These are phyloP conservation scores for Ogataea trehaloabstinens DNA, from an alignment of 805 yeast species.

Conservation along the genomic window DNA sequence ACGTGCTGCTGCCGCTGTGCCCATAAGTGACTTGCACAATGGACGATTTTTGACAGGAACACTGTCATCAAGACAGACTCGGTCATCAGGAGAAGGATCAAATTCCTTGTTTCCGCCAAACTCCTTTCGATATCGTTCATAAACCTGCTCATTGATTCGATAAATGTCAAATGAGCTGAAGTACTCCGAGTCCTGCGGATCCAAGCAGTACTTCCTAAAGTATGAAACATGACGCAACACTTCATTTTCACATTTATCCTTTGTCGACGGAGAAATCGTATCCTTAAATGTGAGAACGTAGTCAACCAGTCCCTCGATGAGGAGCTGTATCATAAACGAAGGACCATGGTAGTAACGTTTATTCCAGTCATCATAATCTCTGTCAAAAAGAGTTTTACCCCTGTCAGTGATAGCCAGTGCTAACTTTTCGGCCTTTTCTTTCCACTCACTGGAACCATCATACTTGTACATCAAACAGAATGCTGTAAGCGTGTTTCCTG, in stretches of 20 bases:
- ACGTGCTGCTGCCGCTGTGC: conserved; percentile 66
- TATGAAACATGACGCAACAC: conserved; percentile 53
- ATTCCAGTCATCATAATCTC: conserved; percentile 52
- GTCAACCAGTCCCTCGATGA: conserved; percentile 68
- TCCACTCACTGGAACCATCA: conserved; percentile 53
- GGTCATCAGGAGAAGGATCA: conserved; percentile 52
- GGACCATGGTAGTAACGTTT: conserved; percentile 65
- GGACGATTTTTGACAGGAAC: conserved; percentile 28
- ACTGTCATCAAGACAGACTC: conserved; percentile 40
- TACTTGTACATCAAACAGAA: conserved; percentile 47
- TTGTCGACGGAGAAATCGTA: conserved; percentile 34
- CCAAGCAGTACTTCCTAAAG: conserved; percentile 56
- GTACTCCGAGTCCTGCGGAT: conserved; percentile 58
- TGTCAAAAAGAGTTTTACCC: conserved; percentile 55
- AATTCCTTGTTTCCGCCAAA: conserved; percentile 55
- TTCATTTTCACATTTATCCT: conserved; percentile 37
- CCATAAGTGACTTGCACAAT: conserved; percentile 47
- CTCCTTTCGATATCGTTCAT: conserved; percentile 47
- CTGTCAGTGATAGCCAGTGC: conserved; percentile 61
- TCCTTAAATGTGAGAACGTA: conserved; percentile 50
- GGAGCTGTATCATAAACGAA: conserved; percentile 62
- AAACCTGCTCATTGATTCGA: conserved; percentile 46
- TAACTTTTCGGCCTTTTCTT: conserved; percentile 41
- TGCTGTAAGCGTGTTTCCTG: conserved; percentile 63
- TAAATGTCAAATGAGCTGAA: conserved; percentile 58